Conservation (phyloP, 139 green algal species). For the Micromonas commoda region DNA sequence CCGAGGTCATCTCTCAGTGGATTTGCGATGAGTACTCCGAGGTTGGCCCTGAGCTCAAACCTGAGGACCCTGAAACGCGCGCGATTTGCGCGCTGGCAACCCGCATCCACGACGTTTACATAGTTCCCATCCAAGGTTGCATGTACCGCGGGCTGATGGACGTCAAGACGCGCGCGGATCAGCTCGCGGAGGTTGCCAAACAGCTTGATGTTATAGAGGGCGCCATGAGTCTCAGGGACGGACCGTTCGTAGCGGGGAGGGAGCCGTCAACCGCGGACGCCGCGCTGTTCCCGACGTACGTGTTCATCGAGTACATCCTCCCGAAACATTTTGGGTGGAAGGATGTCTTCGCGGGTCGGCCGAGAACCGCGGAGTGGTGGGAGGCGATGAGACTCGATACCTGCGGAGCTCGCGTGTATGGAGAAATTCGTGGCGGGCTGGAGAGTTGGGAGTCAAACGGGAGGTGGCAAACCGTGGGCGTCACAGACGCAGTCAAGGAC, state of each 20-base stretch:
- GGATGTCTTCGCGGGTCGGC: conserved; percentile 32
- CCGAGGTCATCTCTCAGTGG: conserved; percentile 63
- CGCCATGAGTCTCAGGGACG: background rate
- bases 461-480: conserved; percentile 21
- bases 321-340: conserved; percentile 64
- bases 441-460: conserved; percentile 22
- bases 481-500: conserved; percentile 10
- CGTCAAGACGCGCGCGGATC: conserved; percentile 40
- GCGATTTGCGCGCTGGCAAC: conserved; percentile 42
- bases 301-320: conserved; percentile 65
- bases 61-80: conserved; percentile 47
- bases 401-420: conserved; percentile 37
- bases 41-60: conserved; percentile 42
- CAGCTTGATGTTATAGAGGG: conserved; percentile 64
- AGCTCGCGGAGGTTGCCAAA: conserved; percentile 48
- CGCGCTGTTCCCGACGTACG: conserved; percentile 61
- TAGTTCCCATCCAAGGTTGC: conserved; percentile 40
- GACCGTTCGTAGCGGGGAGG: background rate
- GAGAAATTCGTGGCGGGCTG: conserved; percentile 28
- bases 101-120: conserved; percentile 67
- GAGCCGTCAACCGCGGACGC: conserved; percentile 38
- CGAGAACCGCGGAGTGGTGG: conserved; percentile 60
- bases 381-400: conserved; percentile 43
- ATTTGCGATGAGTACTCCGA: conserved; percentile 57
- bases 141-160: conserved; percentile 60